A percentile compares a stretch with the other conserved stretches of the same genome.
Conservation (phyloP, 352 stramenopile species). For the Globisporangium alternatum region DNA sequence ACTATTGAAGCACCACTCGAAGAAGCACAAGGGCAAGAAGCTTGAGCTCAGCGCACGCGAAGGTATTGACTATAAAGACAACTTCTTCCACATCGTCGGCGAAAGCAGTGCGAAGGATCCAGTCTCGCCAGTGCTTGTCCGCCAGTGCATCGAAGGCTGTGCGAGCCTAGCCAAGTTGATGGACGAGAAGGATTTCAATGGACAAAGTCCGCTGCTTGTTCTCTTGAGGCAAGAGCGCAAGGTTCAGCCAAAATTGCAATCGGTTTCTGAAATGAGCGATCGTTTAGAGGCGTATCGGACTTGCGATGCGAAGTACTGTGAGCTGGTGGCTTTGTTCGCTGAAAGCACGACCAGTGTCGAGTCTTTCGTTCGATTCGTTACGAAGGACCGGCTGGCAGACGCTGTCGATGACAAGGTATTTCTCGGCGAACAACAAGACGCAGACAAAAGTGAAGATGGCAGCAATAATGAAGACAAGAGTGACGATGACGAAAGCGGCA, state of each 20-base stretch:
- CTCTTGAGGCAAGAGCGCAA: slow-evolving; percentile 37
- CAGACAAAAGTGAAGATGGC: slow-evolving; percentile 17
- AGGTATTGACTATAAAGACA: slow-evolving; percentile 26
- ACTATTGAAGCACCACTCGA: slow-evolving; percentile 44
- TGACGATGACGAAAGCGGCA: slow-evolving; percentile 13
- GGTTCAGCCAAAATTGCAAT: slow-evolving; percentile 17
- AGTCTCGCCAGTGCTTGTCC: slow-evolving; percentile 32
- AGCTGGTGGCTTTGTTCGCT: slow-evolving; percentile 50
- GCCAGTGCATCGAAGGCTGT: slow-evolving; percentile 34
- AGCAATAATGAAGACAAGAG: slow-evolving; percentile 11
- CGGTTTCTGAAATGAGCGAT: slow-evolving; percentile 27
- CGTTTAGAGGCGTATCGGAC: slow-evolving; percentile 30
- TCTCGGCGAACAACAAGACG: slow-evolving; percentile 1
- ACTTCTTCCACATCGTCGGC: slow-evolving; percentile 67
- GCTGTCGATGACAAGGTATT: slow-evolving; percentile 2
- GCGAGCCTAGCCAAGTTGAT: slow-evolving; percentile 32
- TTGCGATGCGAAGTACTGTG: slow-evolving; percentile 39
- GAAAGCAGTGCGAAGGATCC: slow-evolving; percentile 18
- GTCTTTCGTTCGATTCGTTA: slow-evolving; percentile 27
- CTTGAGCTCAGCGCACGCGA: slow-evolving; percentile 29
- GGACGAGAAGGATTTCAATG: slow-evolving; percentile 40
- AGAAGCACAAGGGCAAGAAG: slow-evolving; percentile 26
- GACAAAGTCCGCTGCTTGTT: slow-evolving; percentile 49
- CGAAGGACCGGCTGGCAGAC: slow-evolving; percentile 5
- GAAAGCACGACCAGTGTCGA: slow-evolving; percentile 33